These are phyloP conservation scores for Raphanus raphanistrum DNA, from an alignment of 345 rosid genomes.

Conservation along the genomic window DNA sequence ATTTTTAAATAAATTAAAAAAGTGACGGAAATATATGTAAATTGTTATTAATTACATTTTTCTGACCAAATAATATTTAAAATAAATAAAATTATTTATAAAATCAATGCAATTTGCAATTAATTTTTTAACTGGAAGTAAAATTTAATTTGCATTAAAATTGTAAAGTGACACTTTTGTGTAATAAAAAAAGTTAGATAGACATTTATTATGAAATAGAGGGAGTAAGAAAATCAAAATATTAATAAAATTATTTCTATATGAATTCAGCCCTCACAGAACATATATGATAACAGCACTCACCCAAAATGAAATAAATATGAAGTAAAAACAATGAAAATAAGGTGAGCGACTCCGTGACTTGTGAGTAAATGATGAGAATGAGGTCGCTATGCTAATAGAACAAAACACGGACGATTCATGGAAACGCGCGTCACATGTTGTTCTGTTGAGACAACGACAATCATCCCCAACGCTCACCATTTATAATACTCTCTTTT, in stretches of 20 bases:
- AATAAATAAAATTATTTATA: too few species aligned
- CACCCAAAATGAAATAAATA: neutral
- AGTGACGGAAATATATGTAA: too few species aligned
- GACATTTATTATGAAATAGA: too few species aligned
- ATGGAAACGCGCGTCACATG: slow-evolving; percentile 37
- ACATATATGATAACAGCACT: slow-evolving; percentile 5
- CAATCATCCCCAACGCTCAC: slow-evolving; percentile 26
- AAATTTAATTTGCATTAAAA: too few species aligned
- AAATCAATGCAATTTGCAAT: too few species aligned
- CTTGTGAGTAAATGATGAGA: slow-evolving; percentile 13
- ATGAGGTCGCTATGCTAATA: slow-evolving; percentile 16
- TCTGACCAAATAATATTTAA: too few species aligned
- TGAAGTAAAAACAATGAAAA: neutral
- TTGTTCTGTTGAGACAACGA: slow-evolving; percentile 27
- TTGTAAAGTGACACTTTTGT: too few species aligned
- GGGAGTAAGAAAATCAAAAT: neutral
- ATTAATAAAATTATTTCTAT: neutral
- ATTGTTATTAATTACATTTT: too few species aligned
- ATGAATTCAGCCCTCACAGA: neutral
- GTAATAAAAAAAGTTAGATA: too few species aligned
- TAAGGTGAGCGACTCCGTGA: slow-evolving; percentile 9
- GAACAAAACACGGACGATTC: slow-evolving; percentile 34
- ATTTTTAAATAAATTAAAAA: too few species aligned
- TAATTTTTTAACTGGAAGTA: too few species aligned
- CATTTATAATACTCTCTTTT: neutral